Evolutionary conservation across 257 asterid species (phyloP), one percentile per base, ranked within the genome.

Genomic region (Verbascum thapsus): DNA sequence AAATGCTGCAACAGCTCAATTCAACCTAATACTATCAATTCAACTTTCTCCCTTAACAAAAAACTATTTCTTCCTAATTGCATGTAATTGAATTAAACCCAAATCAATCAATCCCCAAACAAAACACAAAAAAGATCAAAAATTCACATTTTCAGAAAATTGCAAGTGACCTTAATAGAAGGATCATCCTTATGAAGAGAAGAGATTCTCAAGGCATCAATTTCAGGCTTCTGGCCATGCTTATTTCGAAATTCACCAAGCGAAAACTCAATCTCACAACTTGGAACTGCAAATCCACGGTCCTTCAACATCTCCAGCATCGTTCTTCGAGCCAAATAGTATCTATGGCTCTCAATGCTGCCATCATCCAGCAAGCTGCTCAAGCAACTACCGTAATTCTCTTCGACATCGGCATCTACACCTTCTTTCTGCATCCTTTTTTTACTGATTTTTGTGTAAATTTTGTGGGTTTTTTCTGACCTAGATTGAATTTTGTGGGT

Each of bases 301-400:
- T 92, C 97, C 71, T 74, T 85, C 5, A 92, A 96, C 99, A 92
- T 92, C 62, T 92, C 99, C 59, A 89, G 80, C 64, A 79, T 26
- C 7, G 97, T 92, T 72, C 78, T 74, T 11, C 96, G 91, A 0
- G 97, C 80, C 72, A 89, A 66, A 67, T 78, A 92, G 88, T 87
- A 89, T 13, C 84, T 69, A 64, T 83, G 95, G 78, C 95, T 87
- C 62, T 77, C 95, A 7, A 34, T 45, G 81, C 83, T 81, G 17
- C 96, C 97, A 8, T 58, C 38, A 45, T 89, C 95, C 9, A 80
- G 6, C 39, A 72, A 76, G n/a, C 82, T 73, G 47, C 76, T 66
- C 41, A 88, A 73, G 76, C 97, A 88, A 38, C 37, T 67, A 0
- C 79, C 83, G 7, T 64, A 58, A 7, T 58, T 65, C 19, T 71